These are phyloP conservation scores for Camellia granthamiana DNA, from an alignment of 148 eudicot genomes.

Conservation along the genomic window DNA sequence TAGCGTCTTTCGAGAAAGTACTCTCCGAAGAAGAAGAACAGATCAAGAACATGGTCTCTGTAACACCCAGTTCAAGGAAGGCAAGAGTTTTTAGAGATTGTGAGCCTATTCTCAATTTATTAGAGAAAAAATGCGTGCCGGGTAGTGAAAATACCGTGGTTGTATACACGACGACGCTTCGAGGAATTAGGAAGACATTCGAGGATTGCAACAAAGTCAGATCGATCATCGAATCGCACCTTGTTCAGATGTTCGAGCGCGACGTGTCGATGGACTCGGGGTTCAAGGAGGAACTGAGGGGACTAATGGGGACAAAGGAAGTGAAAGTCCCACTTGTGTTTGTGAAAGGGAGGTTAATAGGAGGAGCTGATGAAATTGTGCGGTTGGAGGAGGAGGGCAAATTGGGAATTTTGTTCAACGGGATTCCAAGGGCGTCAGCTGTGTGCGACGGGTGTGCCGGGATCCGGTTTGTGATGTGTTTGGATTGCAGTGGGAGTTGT, in stretches of 20 bases:
- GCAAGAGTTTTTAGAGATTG: conserved; percentile 7
- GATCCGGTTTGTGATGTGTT: conserved; percentile 75
- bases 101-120: conserved; percentile 28
- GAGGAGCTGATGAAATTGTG: conserved; percentile 65
- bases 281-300: conserved; percentile 74
- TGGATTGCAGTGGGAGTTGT: conserved; percentile 73
- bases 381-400: conserved; percentile 82
- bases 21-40: conserved; percentile 49
- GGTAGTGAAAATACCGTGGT: conserved; percentile 62
- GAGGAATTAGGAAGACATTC: conserved; percentile 94
- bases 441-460: conserved; percentile 68
- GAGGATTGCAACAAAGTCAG: conserved; percentile 77
- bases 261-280: conserved; percentile 90
- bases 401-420: conserved; percentile 44
- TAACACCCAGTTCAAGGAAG: conserved; percentile 19
- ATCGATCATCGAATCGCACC: conserved; percentile 49
- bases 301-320: conserved; percentile 51
- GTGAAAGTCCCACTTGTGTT: conserved; percentile 73
- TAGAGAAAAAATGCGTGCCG: conserved; percentile 49
- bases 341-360: conserved; percentile 71
- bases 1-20: conserved; percentile 48
- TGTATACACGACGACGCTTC: conserved; percentile 70
- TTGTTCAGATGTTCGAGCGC: conserved; percentile 54
- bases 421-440: conserved; percentile 39
- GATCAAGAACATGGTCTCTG: conserved; percentile 55